A percentile compares a stretch with the other conserved stretches of the same genome.
Evolutionary conservation across 305 asterid genomes (phyloP).

Genomic region (Lippia alba): DNA sequence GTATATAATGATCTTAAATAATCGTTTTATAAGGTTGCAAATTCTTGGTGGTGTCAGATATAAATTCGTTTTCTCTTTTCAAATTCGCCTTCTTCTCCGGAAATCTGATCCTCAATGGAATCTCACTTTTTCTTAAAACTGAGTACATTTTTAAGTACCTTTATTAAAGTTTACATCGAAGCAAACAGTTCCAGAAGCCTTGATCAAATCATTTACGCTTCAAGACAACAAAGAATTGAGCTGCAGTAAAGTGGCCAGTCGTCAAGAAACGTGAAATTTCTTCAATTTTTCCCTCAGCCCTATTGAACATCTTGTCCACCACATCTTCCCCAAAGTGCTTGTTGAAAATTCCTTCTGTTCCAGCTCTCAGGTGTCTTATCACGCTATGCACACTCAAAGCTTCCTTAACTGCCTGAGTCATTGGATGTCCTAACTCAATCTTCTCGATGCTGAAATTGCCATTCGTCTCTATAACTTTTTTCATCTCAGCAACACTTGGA

Average conservation of each 20-base stretch:
- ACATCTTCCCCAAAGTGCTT: background rate
- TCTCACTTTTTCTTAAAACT: too few relatives aligned
- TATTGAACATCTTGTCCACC: background rate
- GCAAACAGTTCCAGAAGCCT: too few relatives aligned
- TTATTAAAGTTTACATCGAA: too few relatives aligned
- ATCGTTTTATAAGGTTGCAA: too few relatives aligned
- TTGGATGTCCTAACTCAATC: conserved; percentile 10
- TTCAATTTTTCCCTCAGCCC: background rate
- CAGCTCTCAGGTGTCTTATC: conserved; percentile 22
- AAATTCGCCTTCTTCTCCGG: too few relatives aligned
- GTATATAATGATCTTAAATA: too few relatives aligned
- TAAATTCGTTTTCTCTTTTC: too few relatives aligned
- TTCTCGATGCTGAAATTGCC: conserved; percentile 33
- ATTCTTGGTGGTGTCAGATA: too few relatives aligned
- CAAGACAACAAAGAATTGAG: conserved; percentile 20
- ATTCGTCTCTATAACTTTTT: conserved; percentile 25
- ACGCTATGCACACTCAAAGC: background rate
- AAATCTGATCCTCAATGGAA: too few relatives aligned
- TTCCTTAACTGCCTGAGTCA: background rate
- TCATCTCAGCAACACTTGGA: conserved; percentile 27
- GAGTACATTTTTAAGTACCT: too few relatives aligned
- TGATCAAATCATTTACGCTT: conserved; percentile 18
- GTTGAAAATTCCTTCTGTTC: background rate
- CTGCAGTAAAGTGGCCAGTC: background rate
- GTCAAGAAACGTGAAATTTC: background rate